phyloP scores from a whole-genome alignment of 2,329 filamentous ascomycete species.

The Chaetomiaceae sp. region DNA sequence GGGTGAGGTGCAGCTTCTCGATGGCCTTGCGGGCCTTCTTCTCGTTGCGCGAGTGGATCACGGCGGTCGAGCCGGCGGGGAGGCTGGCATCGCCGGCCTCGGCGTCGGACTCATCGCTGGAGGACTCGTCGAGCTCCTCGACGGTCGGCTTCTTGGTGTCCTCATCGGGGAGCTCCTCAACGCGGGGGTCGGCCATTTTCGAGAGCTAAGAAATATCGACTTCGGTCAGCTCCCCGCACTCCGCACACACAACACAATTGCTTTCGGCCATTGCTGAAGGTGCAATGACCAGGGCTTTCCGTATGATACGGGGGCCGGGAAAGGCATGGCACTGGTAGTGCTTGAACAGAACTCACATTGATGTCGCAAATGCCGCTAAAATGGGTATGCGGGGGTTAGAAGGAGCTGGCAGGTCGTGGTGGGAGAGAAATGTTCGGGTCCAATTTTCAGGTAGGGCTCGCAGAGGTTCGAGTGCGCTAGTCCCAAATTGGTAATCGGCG shows the following conservation, averaged over 20 bases:
- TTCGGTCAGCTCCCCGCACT: constrained; percentile 24
- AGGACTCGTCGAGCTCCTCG: constrained; percentile 68
- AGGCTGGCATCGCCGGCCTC: constrained; percentile 62
- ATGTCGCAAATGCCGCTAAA: constrained; percentile 25
- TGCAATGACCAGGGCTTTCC: constrained; percentile 1
- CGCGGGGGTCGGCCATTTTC: constrained; percentile 92
- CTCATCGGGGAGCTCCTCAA: constrained; percentile 95
- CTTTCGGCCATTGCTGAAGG: constrained; percentile 7
- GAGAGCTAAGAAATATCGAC: constrained; percentile 29
- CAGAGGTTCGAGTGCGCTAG: constrained; percentile 17
- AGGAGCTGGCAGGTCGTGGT: constrained; percentile 24
- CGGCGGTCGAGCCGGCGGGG: constrained; percentile 80
- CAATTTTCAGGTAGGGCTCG: constrained; percentile 29
- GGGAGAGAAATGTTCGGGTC: constrained; percentile 28
- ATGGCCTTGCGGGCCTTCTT: constrained; percentile 99
- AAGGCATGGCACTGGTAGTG: not conserved
- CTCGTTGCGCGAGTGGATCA: constrained; percentile 98
- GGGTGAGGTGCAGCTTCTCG: constrained; percentile 95
- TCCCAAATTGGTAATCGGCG: constrained; percentile 19
- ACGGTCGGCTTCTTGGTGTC: constrained; percentile 77
- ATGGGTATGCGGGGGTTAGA: constrained; percentile 25
- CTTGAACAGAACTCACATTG: constrained; percentile 25
- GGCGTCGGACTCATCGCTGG: constrained; percentile 70
- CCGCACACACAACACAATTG: constrained; percentile 21
- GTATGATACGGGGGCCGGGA: not conserved